A percentile compares a stretch with the other conserved stretches of the same genome.
phyloP scores from a whole-genome alignment of 1,284 basidiomycete species.

The Ceratobasidium sp. region DNA sequence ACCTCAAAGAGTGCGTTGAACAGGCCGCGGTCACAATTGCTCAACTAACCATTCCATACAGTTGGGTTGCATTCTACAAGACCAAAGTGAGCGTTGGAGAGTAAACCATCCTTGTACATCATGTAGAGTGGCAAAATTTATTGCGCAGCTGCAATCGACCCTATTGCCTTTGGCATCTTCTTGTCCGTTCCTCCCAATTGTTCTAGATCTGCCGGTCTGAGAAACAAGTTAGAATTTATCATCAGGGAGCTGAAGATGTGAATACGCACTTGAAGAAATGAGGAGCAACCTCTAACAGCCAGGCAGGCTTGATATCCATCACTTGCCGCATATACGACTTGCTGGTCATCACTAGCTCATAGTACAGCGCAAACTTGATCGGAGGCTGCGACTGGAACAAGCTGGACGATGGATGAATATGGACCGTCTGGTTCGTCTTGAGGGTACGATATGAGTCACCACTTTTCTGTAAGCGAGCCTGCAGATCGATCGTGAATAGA shows the following conservation, averaged over 20 bases:
- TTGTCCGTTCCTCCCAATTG: constrained; percentile 84
- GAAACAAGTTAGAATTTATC: constrained; percentile 19
- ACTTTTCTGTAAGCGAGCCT: constrained; percentile 90
- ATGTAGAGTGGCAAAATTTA: constrained; percentile 3
- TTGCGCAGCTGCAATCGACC: constrained; percentile 27
- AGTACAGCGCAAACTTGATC: constrained; percentile 90
- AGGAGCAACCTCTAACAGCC: constrained; percentile 94
- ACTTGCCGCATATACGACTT: constrained; percentile 84
- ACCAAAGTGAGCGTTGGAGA: constrained; percentile 52
- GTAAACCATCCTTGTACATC: constrained; percentile 7
- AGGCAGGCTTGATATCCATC: constrained; percentile 88
- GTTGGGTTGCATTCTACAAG: constrained; percentile 56
- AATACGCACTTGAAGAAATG: constrained; percentile 85
- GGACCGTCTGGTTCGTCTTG: constrained; percentile 95
- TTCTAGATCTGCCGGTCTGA: constrained; percentile 77
- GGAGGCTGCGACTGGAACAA: constrained; percentile 97
- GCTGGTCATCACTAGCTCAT: constrained; percentile 91
- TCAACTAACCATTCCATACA: constrained; percentile 31
- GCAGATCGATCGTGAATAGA: neutral
- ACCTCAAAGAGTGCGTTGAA: constrained; percentile 66
- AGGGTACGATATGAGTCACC: constrained; percentile 93
- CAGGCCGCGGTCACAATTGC: constrained; percentile 6
- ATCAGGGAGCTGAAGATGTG: constrained; percentile 36
- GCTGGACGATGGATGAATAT: constrained; percentile 95
- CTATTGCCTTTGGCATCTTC: constrained; percentile 84